Conservation (phyloP, 768 basidiomycete genomes). For the Filobasidium wieringae region DNA sequence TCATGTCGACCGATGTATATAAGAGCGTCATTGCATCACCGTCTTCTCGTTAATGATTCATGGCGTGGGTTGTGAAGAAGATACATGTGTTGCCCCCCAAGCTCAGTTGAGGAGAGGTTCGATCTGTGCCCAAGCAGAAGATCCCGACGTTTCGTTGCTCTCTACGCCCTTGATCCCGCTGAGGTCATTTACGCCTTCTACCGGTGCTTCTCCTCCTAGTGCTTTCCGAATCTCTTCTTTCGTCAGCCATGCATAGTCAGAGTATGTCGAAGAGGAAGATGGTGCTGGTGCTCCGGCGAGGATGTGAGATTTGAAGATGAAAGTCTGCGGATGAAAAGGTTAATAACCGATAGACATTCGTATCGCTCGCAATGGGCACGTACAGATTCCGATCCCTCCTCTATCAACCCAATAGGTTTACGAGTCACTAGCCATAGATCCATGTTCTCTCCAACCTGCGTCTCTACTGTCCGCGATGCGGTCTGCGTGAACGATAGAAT, state of each 20-base stretch:
- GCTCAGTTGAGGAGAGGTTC: neutral
- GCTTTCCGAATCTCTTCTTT: constrained; percentile 60
- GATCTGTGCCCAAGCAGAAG: neutral
- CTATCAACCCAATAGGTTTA: constrained; percentile 66
- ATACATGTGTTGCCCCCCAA: too few species aligned
- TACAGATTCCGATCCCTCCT: constrained; percentile 23
- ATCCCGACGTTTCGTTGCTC: neutral
- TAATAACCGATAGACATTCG: neutral
- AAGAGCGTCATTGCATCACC: too few species aligned
- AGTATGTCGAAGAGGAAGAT: constrained; percentile 44
- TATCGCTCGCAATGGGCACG: neutral
- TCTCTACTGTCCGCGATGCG: constrained; percentile 57
- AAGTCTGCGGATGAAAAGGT: constrained; percentile 48
- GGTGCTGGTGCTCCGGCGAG: constrained; percentile 72
- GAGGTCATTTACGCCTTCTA: neutral
- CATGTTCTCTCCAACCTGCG: constrained; percentile 68
- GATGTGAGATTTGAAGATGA: constrained; percentile 91
- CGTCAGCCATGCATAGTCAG: constrained; percentile 86
- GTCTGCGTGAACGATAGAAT: constrained; percentile 44
- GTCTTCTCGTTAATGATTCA: too few species aligned
- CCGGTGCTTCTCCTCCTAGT: neutral
- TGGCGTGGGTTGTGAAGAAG: too few species aligned
- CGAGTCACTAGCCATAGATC: constrained; percentile 89
- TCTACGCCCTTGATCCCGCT: neutral
- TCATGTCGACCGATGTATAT: too few species aligned